phyloP scores from a whole-genome alignment of 495 filamentous ascomycete species.

The Penicillium herquei region DNA sequence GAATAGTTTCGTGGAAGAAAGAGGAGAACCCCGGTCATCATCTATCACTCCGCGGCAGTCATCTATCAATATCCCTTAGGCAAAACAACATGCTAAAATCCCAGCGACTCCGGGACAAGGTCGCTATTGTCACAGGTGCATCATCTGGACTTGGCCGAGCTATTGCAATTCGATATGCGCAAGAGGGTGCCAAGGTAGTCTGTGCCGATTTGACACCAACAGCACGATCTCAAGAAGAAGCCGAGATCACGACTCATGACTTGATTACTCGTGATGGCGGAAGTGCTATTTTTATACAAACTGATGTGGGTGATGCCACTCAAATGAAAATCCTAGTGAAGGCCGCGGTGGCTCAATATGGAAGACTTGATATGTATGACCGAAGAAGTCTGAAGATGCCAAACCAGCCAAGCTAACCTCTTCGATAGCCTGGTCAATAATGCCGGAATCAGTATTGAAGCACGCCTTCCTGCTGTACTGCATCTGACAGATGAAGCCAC shows the following conservation, averaged over 20 bases:
- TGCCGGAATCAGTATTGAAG: slow-evolving; percentile 43
- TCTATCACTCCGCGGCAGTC: not conserved
- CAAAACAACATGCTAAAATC: not conserved
- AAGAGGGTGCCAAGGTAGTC: slow-evolving; percentile 46
- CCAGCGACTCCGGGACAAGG: slow-evolving; percentile 30
- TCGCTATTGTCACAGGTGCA: slow-evolving; percentile 49
- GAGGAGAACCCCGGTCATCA: not conserved
- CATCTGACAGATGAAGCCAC: slow-evolving; percentile 39
- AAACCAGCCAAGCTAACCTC: not conserved
- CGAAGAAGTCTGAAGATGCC: not conserved
- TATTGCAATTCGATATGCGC: slow-evolving; percentile 42
- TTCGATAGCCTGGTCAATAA: slow-evolving; percentile 51
- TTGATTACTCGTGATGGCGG: slow-evolving; percentile 38
- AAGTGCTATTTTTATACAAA: slow-evolving; percentile 43
- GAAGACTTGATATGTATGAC: slow-evolving; percentile 48
- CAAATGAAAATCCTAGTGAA: slow-evolving; percentile 40
- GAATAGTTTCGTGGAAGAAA: not conserved
- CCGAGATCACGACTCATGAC: slow-evolving; percentile 38
- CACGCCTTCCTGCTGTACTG: slow-evolving; percentile 20
- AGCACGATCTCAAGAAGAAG: slow-evolving; percentile 28
- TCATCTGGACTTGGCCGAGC: slow-evolving; percentile 49
- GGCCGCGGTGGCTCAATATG: slow-evolving; percentile 35
- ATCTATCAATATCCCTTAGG: not conserved
- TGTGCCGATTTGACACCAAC: slow-evolving; percentile 46
- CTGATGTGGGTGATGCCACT: slow-evolving; percentile 40